phyloP scores from a whole-genome alignment of 129 eudicot genomes.

The Helianthus tuberosus region DNA sequence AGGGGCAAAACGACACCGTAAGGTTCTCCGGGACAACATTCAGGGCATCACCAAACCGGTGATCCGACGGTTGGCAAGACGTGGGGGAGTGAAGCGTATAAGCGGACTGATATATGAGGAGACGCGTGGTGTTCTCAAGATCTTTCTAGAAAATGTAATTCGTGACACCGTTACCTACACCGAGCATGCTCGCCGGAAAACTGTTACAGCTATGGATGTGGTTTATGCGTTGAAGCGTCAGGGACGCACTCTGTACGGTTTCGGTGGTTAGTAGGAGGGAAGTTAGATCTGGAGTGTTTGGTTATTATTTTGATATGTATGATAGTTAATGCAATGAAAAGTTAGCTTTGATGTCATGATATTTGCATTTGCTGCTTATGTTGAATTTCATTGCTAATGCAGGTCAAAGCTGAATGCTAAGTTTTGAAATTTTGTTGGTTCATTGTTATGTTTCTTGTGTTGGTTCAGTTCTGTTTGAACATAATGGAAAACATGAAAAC shows the following conservation, averaged over 20 bases:
- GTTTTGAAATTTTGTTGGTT: too few relatives aligned
- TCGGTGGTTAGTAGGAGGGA: constrained; percentile 12
- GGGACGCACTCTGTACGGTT: constrained; percentile 18
- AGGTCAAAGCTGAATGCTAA: too few relatives aligned
- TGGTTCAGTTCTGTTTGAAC: too few relatives aligned
- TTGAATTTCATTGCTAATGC: too few relatives aligned
- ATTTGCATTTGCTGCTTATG: too few relatives aligned
- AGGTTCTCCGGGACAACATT: constrained; percentile 21
- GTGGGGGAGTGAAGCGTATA: constrained; percentile 18
- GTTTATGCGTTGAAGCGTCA: constrained; percentile 11
- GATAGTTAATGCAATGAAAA: not conserved
- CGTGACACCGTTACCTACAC: constrained; percentile 19
- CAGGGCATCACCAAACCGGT: constrained; percentile 23
- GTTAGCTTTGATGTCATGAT: too few relatives aligned
- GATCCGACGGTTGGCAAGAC: constrained; percentile 10
- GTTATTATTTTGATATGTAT: not conserved
- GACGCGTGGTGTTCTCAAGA: constrained; percentile 18
- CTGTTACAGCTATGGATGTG: constrained; percentile 13
- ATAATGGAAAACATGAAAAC: too few relatives aligned
- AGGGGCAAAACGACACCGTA: constrained; percentile 22
- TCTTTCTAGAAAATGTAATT: constrained; percentile 16
- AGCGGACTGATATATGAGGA: constrained; percentile 17
- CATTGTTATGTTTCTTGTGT: too few relatives aligned
- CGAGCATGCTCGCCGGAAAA: constrained; percentile 24
- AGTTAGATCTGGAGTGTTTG: not conserved